Evolutionary conservation across 208 protist species (phyloP), one percentile per base, ranked within the genome.

Genomic region (Tritrichomonas foetus): DNA sequence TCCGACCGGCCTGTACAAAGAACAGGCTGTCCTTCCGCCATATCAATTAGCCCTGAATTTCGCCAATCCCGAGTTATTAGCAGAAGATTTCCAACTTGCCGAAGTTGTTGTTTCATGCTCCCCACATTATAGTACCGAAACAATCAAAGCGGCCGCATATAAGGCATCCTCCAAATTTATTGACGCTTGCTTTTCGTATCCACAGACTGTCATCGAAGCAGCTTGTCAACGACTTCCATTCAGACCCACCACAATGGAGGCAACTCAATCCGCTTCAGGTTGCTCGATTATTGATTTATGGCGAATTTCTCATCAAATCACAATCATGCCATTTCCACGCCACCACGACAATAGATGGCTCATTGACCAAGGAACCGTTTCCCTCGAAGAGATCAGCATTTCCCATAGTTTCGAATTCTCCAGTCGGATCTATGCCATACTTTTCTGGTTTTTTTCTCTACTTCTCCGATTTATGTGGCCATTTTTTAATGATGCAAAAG

Each of bases 121-220:
- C 27, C 78, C 78, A 55, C 33, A 57, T 33, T 89, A 89, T 89
- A 44, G n/a, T 2, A 61, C 78, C 9, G 78, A 89, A 57, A 27
- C 33, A 41, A 57, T 89, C 20, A 25, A 57, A 89, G n/a, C 53
- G 30, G 22, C 47, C 36, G 78, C 78, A 14, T 20, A 39, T 57
- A 20, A 53, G 39, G 25, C 44, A 27, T 20, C 20, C 33, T n/a
- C 47, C 0, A 89, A 89, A 39, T 89, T 89, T 89, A 49, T 89
- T 89, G 78, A 89, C 27, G 78, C 41, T 89, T 89, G 78, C 27
- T 89, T 61, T 89, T 89, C 78, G n/a, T 89, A 89, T 89, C 78
- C 78, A 39, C 78, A 89, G 27, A 36, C 78, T 53, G 78, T 89
- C 3, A 89, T 89, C 5, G 78, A 89, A 57, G 78, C 78, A 33